A percentile compares a stretch with the other conserved stretches of the same genome.
Evolutionary conservation across 1,284 basidiomycete species (phyloP).

Genomic region (Amylostereum areolatum): DNA sequence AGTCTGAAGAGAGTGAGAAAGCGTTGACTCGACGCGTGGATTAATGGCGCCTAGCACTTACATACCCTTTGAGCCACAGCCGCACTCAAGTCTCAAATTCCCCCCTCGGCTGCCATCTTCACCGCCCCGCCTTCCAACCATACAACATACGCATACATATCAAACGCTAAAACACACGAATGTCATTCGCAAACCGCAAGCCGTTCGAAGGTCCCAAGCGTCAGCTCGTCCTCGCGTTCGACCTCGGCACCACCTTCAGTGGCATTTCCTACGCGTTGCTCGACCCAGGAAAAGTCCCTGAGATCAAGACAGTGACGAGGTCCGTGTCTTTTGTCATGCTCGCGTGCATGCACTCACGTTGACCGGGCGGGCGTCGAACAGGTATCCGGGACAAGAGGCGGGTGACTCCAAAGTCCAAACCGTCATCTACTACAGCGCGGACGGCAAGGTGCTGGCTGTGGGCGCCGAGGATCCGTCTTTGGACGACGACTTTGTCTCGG

Average conservation of each 20-base stretch:
- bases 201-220: constrained; percentile 15
- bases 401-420: constrained; percentile 52
- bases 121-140: no score
- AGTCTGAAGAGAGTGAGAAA: no score
- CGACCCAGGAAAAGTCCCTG: constrained; percentile 41
- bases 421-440: constrained; percentile 43
- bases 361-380: constrained; percentile 18
- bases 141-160: no score
- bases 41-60: no score
- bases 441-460: constrained; percentile 37
- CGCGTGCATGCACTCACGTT: no score
- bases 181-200: not conserved
- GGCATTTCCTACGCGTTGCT: constrained; percentile 41
- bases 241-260: constrained; percentile 25
- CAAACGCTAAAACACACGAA: no score
- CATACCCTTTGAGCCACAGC: no score
- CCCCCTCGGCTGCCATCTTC: no score
- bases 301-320: constrained; percentile 40
- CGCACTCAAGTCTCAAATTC: no score
- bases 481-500: constrained; percentile 36
- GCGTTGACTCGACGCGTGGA: no score
- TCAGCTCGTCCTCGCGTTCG: constrained; percentile 37
- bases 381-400: constrained; percentile 37
- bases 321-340: constrained; percentile 13
- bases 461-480: constrained; percentile 47